phyloP scores from a whole-genome alignment of 345 rosid species.

The Arabidopsis arenosa region DNA sequence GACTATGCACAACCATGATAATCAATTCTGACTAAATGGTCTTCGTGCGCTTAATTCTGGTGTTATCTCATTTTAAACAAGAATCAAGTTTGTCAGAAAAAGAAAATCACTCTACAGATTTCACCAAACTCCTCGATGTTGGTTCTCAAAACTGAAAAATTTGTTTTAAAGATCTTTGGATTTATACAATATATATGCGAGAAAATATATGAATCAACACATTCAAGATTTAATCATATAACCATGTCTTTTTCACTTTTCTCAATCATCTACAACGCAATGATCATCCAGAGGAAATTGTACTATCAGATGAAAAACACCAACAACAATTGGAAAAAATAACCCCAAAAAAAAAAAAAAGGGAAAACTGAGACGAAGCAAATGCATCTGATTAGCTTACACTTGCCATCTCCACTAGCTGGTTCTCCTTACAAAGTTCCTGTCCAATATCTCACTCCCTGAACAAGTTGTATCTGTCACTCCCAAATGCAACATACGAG shows the following conservation, averaged over 20 bases:
- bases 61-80: neutral
- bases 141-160: neutral
- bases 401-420: constrained; percentile 39
- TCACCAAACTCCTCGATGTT: neutral
- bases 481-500: constrained; percentile 39
- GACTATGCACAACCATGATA: too few species aligned
- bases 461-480: constrained; percentile 32
- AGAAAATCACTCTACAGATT: neutral
- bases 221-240: constrained; percentile 22
- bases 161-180: neutral
- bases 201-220: neutral
- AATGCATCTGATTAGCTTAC: constrained; percentile 30
- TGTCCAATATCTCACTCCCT: constrained; percentile 37
- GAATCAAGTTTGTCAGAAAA: neutral
- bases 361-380: constrained; percentile 33
- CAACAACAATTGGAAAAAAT: constrained; percentile 11
- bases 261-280: constrained; percentile 35
- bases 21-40: too few species aligned
- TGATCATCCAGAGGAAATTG: neutral
- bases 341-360: neutral
- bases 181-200: neutral
- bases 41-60: neutral
- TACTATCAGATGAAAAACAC: constrained; percentile 17
- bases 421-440: constrained; percentile 31
- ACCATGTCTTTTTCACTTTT: constrained; percentile 34